Evolutionary conservation across 441 rosid genomes (phyloP).

Genomic region (Populus hybrid): DNA sequence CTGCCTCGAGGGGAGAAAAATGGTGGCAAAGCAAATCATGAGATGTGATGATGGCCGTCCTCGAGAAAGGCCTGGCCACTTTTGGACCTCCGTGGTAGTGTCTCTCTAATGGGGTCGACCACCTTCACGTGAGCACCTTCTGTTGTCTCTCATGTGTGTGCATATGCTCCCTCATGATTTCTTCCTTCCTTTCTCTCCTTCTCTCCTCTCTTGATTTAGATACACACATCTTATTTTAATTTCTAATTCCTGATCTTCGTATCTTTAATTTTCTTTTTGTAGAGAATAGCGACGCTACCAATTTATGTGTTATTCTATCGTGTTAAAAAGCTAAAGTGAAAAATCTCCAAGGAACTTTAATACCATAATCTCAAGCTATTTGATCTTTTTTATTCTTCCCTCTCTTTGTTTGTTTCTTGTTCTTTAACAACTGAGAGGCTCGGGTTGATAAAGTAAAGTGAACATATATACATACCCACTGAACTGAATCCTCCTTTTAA

Average conservation of each 20-base stretch:
- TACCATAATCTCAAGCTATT: neutral
- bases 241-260: neutral
- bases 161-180: conserved; percentile 15
- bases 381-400: neutral
- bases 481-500: no score
- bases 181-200: conserved; percentile 9
- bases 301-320: neutral
- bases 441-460: neutral
- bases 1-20: neutral
- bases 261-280: neutral
- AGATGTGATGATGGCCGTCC: conserved; percentile 9
- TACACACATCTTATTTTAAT: neutral
- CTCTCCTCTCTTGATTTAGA: no score
- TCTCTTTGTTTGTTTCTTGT: neutral
- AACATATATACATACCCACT: neutral
- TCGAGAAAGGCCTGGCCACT: neutral
- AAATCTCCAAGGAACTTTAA: neutral
- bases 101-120: conserved; percentile 34
- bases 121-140: conserved; percentile 54
- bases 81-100: neutral
- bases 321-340: neutral
- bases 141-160: conserved; percentile 49
- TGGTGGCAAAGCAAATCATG: neutral
- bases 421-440: neutral
- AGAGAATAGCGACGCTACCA: neutral